Conservation (phyloP, 768 basidiomycete genomes). For the Tylopilus intermedius region DNA sequence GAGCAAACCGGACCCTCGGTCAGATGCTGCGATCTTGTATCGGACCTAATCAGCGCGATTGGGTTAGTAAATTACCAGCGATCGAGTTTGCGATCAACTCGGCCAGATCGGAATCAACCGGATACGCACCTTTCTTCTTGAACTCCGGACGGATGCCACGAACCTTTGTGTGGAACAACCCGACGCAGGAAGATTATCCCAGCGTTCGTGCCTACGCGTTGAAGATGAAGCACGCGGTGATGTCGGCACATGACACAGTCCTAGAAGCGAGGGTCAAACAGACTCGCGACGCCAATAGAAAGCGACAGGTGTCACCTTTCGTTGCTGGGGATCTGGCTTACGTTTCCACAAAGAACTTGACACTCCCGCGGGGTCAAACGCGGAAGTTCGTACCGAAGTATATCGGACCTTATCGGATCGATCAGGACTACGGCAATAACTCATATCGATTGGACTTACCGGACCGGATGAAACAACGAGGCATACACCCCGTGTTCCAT, state of each 20-base stretch:
- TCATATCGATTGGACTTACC: not conserved
- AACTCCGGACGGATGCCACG: conserved; percentile 9
- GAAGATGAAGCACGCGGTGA: conserved; percentile 24
- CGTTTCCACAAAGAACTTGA: too few relatives aligned
- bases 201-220: conserved; percentile 29
- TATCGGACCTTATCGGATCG: not conserved
- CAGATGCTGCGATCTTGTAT: not conserved
- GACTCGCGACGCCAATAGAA: too few relatives aligned
- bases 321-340: too few relatives aligned
- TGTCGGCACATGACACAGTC: conserved; percentile 29
- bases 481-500: not conserved
- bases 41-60: conserved; percentile 4
- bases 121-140: conserved; percentile 18
- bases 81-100: conserved; percentile 26
- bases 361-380: not conserved
- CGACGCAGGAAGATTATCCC: conserved; percentile 8
- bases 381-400: not conserved
- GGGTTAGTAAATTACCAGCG: conserved; percentile 1
- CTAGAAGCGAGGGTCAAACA: too few relatives aligned
- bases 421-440: not conserved
- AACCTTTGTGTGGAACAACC: conserved; percentile 17
- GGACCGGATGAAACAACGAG: not conserved
- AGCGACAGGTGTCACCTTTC: too few relatives aligned
- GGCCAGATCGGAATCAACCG: conserved; percentile 11
- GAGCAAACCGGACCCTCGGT: not conserved